These are phyloP conservation scores for Mucor circinelloides DNA, from an alignment of 371 early-diverging fungal genomes.

Conservation along the genomic window DNA sequence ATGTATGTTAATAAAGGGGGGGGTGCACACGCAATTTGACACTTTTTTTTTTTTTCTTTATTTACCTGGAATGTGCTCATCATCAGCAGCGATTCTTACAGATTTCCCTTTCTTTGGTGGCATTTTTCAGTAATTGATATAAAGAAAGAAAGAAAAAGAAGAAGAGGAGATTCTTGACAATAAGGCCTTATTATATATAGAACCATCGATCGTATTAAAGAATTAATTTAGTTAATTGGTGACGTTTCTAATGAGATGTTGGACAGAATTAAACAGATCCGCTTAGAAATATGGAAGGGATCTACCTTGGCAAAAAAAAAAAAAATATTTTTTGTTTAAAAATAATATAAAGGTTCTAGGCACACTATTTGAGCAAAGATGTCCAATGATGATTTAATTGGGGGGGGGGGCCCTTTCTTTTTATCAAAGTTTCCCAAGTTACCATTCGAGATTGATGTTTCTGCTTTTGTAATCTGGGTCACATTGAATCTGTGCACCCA, in stretches of 20 bases:
- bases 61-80: conserved; percentile 16
- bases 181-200: not conserved
- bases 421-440: not conserved
- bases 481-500: not conserved
- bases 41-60: not conserved
- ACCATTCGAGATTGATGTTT: not conserved
- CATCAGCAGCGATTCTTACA: conserved; percentile 18
- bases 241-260: conserved; percentile 4
- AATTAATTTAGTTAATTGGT: conserved; percentile 5
- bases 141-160: conserved; percentile 2
- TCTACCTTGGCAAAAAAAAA: conserved; percentile 4
- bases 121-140: not conserved
- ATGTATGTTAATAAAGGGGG: not conserved
- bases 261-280: not conserved
- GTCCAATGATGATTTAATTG: not conserved
- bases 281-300: not conserved
- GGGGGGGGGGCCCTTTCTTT: not conserved
- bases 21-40: not conserved
- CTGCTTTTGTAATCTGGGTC: conserved; percentile 1
- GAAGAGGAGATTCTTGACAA: not conserved
- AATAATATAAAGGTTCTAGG: not conserved
- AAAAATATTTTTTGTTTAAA: not conserved
- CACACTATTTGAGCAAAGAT: not conserved
- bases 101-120: conserved; percentile 17
- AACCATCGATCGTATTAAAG: not conserved